phyloP scores from a whole-genome alignment of 2,329 filamentous ascomycete species.

The Fusarium sp. region DNA sequence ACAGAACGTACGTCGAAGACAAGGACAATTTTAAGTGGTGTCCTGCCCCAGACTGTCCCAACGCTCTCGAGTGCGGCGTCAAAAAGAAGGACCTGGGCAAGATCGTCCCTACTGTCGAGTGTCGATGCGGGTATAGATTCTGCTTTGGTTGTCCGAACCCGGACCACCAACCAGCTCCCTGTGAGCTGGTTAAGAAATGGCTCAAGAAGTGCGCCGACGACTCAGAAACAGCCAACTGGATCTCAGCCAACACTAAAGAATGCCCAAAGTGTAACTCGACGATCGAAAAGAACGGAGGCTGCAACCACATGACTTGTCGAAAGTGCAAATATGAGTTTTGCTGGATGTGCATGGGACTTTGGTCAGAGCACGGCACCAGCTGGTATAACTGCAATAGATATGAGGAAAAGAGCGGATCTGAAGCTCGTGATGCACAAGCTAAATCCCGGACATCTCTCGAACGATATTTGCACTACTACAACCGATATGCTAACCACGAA shows the following conservation, averaged over 20 bases:
- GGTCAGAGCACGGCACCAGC: conserved; percentile 97
- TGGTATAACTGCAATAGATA: conserved; percentile 99
- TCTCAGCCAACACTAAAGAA: conserved; percentile 98
- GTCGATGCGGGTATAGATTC: conserved; percentile 85
- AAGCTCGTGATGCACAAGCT: conserved; percentile 91
- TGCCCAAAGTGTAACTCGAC: conserved; percentile 96
- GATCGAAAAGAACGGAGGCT: conserved; percentile 98
- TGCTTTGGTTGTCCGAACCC: conserved; percentile 92
- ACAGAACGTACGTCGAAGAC: conserved; percentile 95
- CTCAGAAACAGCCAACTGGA: conserved; percentile 99
- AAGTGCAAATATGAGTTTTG: conserved; percentile 98
- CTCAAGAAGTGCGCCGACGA: conserved; percentile 98
- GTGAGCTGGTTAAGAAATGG: conserved; percentile 91
- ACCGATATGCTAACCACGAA: conserved; percentile 98
- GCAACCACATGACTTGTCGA: conserved; percentile 97
- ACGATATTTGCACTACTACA: conserved; percentile 98
- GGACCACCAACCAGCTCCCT: conserved; percentile 95
- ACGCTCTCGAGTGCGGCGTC: conserved; percentile 86
- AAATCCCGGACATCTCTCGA: conserved; percentile 90
- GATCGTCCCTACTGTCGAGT: conserved; percentile 90
- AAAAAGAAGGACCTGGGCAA: conserved; percentile 87
- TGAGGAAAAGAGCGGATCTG: conserved; percentile 92
- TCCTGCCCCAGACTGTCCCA: conserved; percentile 95
- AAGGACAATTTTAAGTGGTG: conserved; percentile 97
- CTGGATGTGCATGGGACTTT: conserved; percentile 99